Percentiles rank a stretch among this genome's conserved stretches.
Evolutionary conservation across 208 protist species (phyloP).

Genomic region (Leishmania braziliensis): DNA sequence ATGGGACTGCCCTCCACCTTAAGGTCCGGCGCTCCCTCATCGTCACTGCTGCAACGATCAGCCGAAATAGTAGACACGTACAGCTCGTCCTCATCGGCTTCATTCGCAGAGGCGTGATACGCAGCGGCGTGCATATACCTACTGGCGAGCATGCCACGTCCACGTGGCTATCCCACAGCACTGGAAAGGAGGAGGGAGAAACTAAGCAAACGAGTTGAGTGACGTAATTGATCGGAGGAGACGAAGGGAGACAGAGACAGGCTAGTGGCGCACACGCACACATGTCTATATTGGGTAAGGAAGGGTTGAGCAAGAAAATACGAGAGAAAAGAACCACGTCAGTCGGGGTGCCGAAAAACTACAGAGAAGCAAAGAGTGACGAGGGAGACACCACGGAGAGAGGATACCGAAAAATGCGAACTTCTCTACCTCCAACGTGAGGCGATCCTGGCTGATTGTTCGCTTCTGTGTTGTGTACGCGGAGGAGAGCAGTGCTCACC

Average conservation of each 20-base stretch:
- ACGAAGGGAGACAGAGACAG: background rate
- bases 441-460: background rate
- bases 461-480: background rate
- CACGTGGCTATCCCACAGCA: background rate
- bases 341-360: background rate
- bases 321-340: background rate
- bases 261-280: background rate
- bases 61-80: constrained; percentile 1
- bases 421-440: background rate
- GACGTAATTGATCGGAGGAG: background rate
- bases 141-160: background rate
- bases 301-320: background rate
- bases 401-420: background rate
- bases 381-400: background rate
- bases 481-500: background rate
- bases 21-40: constrained; percentile 19
- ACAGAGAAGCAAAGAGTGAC: background rate
- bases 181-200: background rate
- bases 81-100: background rate
- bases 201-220: background rate
- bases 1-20: constrained; percentile 31
- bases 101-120: background rate
- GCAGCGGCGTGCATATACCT: background rate
- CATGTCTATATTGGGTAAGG: constrained; percentile 1
- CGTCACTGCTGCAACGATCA: constrained; percentile 10